A percentile compares a stretch with the other conserved stretches of the same genome.
Conservation (phyloP, 2,329 filamentous ascomycete genomes). For the Iodosphaeria phyllophila region DNA sequence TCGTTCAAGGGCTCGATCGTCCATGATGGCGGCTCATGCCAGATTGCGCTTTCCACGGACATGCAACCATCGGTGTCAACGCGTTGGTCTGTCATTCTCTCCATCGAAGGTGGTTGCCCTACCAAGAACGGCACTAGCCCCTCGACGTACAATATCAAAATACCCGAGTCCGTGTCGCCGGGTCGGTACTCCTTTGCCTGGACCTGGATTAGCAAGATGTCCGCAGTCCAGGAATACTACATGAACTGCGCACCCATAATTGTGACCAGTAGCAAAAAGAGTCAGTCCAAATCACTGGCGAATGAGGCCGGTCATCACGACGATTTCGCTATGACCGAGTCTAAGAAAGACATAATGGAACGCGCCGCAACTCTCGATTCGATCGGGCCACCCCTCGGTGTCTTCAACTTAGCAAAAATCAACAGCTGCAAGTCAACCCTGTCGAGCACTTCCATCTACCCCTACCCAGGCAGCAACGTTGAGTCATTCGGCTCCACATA, state of each 20-base stretch:
- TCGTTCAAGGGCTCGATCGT: conserved; percentile 39
- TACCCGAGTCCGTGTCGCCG: conserved; percentile 40
- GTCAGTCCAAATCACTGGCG: too few relatives aligned
- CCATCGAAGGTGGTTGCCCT: conserved; percentile 50
- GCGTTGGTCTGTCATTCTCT: conserved; percentile 53
- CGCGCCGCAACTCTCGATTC: conserved; percentile 9
- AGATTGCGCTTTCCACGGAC: conserved; percentile 51
- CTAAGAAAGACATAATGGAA: too few relatives aligned
- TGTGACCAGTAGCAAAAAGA: conserved; percentile 26
- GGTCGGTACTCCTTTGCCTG: conserved; percentile 51
- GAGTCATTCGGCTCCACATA: too few relatives aligned
- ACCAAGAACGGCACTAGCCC: conserved; percentile 21
- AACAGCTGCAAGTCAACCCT: conserved; percentile 39
- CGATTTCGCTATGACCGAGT: too few relatives aligned
- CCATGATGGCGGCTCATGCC: conserved; percentile 59
- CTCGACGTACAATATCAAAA: conserved; percentile 33
- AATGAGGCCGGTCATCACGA: too few relatives aligned
- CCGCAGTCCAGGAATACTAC: conserved; percentile 57
- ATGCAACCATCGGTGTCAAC: conserved; percentile 16
- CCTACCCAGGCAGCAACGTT: too few relatives aligned
- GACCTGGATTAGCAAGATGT: conserved; percentile 55
- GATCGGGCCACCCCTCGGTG: conserved; percentile 53
- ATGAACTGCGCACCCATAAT: conserved; percentile 56
- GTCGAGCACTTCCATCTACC: too few relatives aligned
- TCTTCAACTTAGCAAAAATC: conserved; percentile 37